phyloP scores from a whole-genome alignment of 371 early-diverging fungal species.

The Mortierella sp. region DNA sequence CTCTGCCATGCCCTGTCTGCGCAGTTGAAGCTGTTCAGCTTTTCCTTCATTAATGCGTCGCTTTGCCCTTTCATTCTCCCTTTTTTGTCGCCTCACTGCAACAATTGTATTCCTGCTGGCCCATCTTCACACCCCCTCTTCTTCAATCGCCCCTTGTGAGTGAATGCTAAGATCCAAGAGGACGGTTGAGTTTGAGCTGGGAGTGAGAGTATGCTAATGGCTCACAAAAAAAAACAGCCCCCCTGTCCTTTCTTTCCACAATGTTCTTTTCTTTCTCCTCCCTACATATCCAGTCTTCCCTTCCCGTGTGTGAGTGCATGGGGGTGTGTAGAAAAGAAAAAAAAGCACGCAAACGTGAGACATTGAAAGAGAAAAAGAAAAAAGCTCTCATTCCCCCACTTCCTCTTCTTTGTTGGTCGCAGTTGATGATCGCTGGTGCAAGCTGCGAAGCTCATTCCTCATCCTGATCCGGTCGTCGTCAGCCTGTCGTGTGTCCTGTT shows the following conservation, averaged over 20 bases:
- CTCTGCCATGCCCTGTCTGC: neutral
- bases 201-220: neutral
- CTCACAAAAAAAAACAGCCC: neutral
- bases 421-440: neutral
- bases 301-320: neutral
- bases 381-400: neutral
- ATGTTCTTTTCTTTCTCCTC: neutral
- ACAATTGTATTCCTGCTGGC: no score
- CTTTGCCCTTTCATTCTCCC: no score
- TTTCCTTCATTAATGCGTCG: no score
- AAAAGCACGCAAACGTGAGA: neutral
- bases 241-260: neutral
- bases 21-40: neutral
- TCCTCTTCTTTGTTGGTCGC: neutral
- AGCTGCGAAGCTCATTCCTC: neutral
- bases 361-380: neutral
- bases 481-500: neutral
- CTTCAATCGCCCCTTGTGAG: neutral
- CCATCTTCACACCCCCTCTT: neutral
- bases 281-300: neutral
- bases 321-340: no score
- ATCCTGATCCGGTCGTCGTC: neutral
- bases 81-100: no score
- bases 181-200: neutral
- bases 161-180: neutral